Conservation (phyloP, 2,329 filamentous ascomycete species). For the Chrysoporthe austroafricana region DNA sequence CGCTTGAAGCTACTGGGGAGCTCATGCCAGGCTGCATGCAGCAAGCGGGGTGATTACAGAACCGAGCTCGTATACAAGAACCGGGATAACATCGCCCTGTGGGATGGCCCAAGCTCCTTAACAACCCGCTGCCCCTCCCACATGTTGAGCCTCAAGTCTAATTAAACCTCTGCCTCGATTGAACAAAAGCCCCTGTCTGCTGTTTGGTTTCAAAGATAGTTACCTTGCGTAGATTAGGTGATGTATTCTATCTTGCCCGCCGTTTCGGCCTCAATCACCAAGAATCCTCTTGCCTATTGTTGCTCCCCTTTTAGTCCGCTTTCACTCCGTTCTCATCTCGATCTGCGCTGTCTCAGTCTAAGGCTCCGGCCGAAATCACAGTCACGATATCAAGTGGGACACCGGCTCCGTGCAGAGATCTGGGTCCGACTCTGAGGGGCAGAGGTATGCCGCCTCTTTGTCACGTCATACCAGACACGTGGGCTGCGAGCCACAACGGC, state of each 20-base stretch:
- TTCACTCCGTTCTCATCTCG: background rate
- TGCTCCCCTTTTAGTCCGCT: background rate
- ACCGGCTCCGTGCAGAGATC: background rate
- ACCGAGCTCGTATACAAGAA: background rate
- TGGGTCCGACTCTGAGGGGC: background rate
- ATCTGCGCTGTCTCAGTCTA: background rate
- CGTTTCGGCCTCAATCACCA: too few relatives aligned
- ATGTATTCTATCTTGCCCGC: too few relatives aligned
- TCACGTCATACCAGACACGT: background rate
- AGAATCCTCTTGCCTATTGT: too few relatives aligned
- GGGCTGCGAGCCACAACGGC: background rate
- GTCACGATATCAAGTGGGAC: background rate
- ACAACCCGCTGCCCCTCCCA: background rate
- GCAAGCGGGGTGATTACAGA: background rate
- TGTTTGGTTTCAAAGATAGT: background rate
- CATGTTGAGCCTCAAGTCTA: slow-evolving; percentile 6
- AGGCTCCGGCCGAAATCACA: background rate
- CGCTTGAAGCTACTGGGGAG: background rate
- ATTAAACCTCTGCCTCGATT: background rate
- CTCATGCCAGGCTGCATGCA: background rate
- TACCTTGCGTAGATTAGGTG: too few relatives aligned
- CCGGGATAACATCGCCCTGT: background rate
- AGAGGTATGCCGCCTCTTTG: background rate
- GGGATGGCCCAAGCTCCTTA: background rate
- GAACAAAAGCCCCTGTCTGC: background rate